Base-by-base conservation (phyloP, 305 asterid genomes). In the Fraxinus latifolia region DNA sequence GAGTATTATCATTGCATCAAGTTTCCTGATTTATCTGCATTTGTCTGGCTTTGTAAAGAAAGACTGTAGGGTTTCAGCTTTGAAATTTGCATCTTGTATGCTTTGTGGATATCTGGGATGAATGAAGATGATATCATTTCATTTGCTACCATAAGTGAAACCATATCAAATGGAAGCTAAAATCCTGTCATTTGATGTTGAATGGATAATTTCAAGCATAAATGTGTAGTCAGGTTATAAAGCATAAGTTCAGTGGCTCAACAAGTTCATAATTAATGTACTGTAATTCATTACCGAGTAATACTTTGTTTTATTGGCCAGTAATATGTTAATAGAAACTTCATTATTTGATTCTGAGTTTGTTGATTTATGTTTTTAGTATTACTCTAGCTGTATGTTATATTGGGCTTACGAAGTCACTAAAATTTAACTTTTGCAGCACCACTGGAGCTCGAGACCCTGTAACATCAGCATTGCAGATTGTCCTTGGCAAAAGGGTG, bases 381-480 rank as follows among this genome's bases (percentile, higher is more conserved):
- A 81, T 42, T 58, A 62, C 53, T 31, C 37, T 39, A 55, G 67
- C 84, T 75, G 65, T 80, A 67, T 58, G 76, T 74, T 7, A 50
- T 72, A 8, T 60, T 47, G 74, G 68, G 27, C 80, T 68, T 77
- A 31, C 21, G 15, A 65, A 60, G 1, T 76, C 42, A 77, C 33
- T 78, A 47, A 33, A 32, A 34, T 33, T 90, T 85, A 55, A 32
- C 80, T 74, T 80, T 89, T 89, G 87, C 97, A 96, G 99, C 87
- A 96, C 98, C 0, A 94, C 98, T 82, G 99, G 99, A 83, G 92
- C 89, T 88, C 97, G 99, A 83, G 99, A 96, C 83, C 95, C 95
- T 65, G 87, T 91, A 39, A 96, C 98, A 70, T 96, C 99, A 77
- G 98, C 99, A 60, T 90, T 96, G 88, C 98, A 96, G 42, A 91